Evolutionary conservation across 1,284 basidiomycete genomes (phyloP).

Genomic region (Schizopora paradoxa): DNA sequence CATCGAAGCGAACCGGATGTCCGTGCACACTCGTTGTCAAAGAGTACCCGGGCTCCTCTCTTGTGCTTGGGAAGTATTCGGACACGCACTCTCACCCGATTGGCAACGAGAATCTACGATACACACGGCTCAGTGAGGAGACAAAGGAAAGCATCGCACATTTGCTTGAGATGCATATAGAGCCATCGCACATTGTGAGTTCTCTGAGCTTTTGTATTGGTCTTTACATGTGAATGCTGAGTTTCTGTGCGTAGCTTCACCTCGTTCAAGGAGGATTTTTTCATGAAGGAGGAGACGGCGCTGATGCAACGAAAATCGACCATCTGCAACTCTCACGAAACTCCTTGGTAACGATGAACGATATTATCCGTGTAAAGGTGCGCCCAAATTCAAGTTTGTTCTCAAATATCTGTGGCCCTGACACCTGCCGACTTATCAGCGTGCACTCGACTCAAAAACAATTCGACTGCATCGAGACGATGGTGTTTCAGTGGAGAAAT

Average conservation of each 20-base stretch:
- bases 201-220: background rate
- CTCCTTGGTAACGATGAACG: background rate
- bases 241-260: background rate
- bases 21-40: background rate
- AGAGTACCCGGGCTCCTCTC: background rate
- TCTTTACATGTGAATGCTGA: background rate
- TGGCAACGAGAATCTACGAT: background rate
- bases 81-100: background rate
- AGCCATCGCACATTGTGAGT: background rate
- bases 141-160: background rate
- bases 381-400: too few species aligned
- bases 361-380: background rate
- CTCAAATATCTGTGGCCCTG: too few species aligned
- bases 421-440: background rate
- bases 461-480: constrained; percentile 17
- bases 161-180: background rate
- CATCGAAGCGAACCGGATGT: too few species aligned
- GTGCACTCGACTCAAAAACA: constrained; percentile 19
- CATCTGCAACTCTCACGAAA: background rate
- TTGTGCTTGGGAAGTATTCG: background rate
- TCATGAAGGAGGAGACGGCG: background rate
- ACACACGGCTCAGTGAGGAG: background rate
- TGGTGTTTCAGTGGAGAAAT: constrained; percentile 15
- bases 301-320: too few species aligned
- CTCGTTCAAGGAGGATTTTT: background rate